Evolutionary conservation across 2,329 filamentous ascomycete species (phyloP).

Genomic region (Cladosporium sp.): DNA sequence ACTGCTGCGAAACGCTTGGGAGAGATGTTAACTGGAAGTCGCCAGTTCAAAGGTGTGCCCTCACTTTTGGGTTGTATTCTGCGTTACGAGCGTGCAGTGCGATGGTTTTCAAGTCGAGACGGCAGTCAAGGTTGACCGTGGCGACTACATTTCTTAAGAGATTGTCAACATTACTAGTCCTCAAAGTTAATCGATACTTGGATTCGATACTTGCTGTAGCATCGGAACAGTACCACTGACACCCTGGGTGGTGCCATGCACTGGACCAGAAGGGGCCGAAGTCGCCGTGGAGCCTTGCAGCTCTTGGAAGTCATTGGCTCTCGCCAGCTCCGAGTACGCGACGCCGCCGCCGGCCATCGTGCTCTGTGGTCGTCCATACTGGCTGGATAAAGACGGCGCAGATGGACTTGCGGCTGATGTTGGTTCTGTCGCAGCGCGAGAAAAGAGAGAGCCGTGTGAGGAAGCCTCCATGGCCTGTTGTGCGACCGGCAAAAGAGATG

Average conservation of each 20-base stretch:
- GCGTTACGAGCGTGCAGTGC: conserved; percentile 83
- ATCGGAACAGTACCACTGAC: neutral
- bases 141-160: conserved; percentile 72
- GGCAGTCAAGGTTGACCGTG: conserved; percentile 85
- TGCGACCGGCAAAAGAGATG: neutral
- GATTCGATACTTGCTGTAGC: neutral
- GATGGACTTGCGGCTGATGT: neutral
- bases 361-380: neutral
- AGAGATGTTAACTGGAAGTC: neutral
- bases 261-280: neutral
- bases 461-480: neutral
- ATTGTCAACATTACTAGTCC: neutral
- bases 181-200: neutral
- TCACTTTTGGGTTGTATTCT: conserved; percentile 76
- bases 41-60: neutral
- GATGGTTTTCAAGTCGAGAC: conserved; percentile 84
- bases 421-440: neutral
- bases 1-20: conserved; percentile 73
- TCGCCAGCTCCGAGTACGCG: neutral
- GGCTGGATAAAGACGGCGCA: neutral
- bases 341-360: neutral
- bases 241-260: neutral
- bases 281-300: neutral
- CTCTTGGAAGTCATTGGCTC: neutral
- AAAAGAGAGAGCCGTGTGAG: neutral